Evolutionary conservation across 441 rosid genomes (phyloP).

Genomic region (Biscutella laevigata): DNA sequence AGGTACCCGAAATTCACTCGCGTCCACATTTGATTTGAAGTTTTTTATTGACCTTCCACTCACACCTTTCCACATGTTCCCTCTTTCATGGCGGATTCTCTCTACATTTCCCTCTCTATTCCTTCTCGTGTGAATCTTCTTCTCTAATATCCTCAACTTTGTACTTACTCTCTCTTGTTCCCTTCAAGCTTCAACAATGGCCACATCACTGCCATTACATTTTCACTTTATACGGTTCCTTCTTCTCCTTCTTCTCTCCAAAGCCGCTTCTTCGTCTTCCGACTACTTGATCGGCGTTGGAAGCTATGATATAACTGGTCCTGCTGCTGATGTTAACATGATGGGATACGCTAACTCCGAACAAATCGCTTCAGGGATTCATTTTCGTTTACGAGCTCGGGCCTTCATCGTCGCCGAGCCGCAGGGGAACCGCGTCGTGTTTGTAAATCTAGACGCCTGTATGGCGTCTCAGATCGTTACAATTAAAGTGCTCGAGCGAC

Average conservation of each 20-base stretch:
- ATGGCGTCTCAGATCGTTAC: constrained; percentile 69
- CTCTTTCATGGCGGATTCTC: constrained; percentile 22
- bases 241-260: constrained; percentile 19
- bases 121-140: constrained; percentile 8
- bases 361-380: constrained; percentile 58
- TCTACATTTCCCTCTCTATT: not conserved
- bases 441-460: constrained; percentile 71
- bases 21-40: constrained; percentile 27
- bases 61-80: not conserved
- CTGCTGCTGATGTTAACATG: constrained; percentile 76
- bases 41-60: not conserved
- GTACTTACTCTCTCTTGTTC: not conserved
- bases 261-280: constrained; percentile 29
- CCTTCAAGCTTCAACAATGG: constrained; percentile 5
- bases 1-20: constrained; percentile 26
- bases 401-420: constrained; percentile 60
- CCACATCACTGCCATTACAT: constrained; percentile 3
- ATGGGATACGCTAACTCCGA: constrained; percentile 59
- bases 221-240: constrained; percentile 26
- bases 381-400: constrained; percentile 59
- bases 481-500: constrained; percentile 53
- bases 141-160: not conserved
- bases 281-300: constrained; percentile 52
- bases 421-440: constrained; percentile 45
- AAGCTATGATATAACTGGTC: constrained; percentile 74